Evolutionary conservation across 2,329 filamentous ascomycete species (phyloP).

Genomic region (Fusarium tjaetaba): DNA sequence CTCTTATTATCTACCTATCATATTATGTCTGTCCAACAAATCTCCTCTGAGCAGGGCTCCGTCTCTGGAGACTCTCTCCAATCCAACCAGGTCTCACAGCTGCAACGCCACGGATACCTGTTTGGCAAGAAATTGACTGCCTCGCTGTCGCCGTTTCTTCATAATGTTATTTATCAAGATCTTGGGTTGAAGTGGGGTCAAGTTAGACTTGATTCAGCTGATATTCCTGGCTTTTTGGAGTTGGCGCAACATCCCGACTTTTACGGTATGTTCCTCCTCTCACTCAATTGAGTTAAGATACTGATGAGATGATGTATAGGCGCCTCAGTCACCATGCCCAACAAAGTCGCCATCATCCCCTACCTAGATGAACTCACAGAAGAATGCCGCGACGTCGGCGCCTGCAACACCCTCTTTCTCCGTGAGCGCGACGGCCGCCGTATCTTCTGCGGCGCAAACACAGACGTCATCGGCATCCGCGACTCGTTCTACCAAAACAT

Average conservation of each 20-base stretch:
- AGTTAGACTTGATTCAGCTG: conserved; percentile 61
- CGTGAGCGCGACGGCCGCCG: conserved; percentile 59
- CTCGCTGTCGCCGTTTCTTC: conserved; percentile 65
- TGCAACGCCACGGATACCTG: conserved; percentile 62
- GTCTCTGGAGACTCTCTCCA: conserved; percentile 39
- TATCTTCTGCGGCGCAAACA: conserved; percentile 78
- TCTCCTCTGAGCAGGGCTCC: conserved; percentile 4
- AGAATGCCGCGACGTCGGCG: conserved; percentile 77
- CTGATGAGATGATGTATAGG: conserved; percentile 51
- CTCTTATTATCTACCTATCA: conserved; percentile 9
- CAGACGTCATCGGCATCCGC: conserved; percentile 80
- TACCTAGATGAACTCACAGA: conserved; percentile 78
- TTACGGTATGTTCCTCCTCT: conserved; percentile 60
- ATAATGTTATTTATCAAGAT: conserved; percentile 62
- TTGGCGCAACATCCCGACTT: conserved; percentile 67
- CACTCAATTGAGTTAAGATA: neutral
- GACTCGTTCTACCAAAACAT: conserved; percentile 74
- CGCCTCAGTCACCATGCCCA: conserved; percentile 83
- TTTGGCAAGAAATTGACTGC: conserved; percentile 67
- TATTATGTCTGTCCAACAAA: conserved; percentile 35
- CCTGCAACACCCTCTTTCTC: conserved; percentile 82
- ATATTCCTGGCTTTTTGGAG: conserved; percentile 59
- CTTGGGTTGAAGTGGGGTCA: conserved; percentile 63
- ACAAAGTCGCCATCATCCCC: conserved; percentile 80
- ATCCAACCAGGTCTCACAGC: conserved; percentile 37